Evolutionary conservation across 176 grass and related monocot genomes (phyloP), one percentile per base, ranked within the genome.

Genomic region (Aegilops speltoides): DNA sequence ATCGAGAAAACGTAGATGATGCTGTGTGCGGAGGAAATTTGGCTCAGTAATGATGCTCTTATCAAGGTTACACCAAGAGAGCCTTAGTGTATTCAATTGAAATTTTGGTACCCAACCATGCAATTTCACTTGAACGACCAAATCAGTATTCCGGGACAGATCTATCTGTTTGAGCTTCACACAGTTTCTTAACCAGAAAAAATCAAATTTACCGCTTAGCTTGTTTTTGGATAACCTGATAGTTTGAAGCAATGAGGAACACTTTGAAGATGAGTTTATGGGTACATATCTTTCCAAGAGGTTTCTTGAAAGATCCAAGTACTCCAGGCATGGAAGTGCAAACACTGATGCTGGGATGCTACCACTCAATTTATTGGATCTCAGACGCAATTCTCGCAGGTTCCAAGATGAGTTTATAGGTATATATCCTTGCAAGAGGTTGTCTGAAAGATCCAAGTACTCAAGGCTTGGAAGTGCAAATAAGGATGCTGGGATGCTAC

Each of bases 241-340:
- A 65, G 70, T 29, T 63, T 50, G 15, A 50, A 68, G 79, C 28
- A 73, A 40, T 33, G 38, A 28, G 23, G 68, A 85, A 67, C 64
- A 40, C 12, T 71, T 64, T 38, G 48, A 72, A 48, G 37, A 25
- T 19, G 1, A 31, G 15, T 1, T 56, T 22, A 85, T 61, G 59
- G 88, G 79, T 24, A 91, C 7, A n/a, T 16, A 16, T 52, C 76
- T 80, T 41, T 85, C 17, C 3, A 91, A 43, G 0, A 59, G 25
- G 33, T 91, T 91, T 3, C 9, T 0, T 0, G 76, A 88, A 8
- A 91, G 57, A 57, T 80, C 82, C 31, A 91, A 7, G 6, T 29
- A 37, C 12, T 86, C 48, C 25, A 92, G 60, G 8, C 3, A 26
- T 23, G 41, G 29, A 14, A 80, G 24, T 37, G 54, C 32, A 82